Evolutionary conservation across 2,329 filamentous ascomycete species (phyloP), one percentile per base, ranked within the genome.

Genomic region (Diplodia seriata): DNA sequence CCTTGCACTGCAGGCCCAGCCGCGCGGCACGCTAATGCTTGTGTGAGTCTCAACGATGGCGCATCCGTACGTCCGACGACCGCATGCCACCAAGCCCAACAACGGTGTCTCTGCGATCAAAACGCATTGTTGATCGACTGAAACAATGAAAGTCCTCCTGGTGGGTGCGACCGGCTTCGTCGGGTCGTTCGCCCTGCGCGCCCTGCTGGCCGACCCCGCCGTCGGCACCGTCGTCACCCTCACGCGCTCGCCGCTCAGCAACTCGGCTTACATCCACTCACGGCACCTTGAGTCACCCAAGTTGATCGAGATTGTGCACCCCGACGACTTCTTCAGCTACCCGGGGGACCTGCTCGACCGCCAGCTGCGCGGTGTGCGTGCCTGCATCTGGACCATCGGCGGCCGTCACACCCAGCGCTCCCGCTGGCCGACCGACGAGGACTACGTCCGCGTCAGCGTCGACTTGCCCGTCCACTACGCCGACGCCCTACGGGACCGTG

Each of bases 91-190:
- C 9, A 20, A 11, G 6, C 43, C 43, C 43, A 47, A 47, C 43
- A 20, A 20, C 43, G 18, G 43, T 38, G 3, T 38, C 36, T 36
- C 33, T 11, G 36, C 36, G 36, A 38, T 38, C 8, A 47, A n/a
- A 20, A 20, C 18, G 7, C 18, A 20, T 47, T 14, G n/a, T 47
- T n/a, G n/a, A 47, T 14, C 43, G 11, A 47, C n/a, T 4, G 9
- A 47, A 47, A n/a, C 15, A 55, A 62, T 62, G 57, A 54, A 66
- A 53, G 68, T 70, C 56, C 65, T 71, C 55, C 53, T 70, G 4
- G 67, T 61, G 18, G 70, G 70, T 47, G 69, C 69, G 38, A 71
- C 69, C 4, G 70, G 70, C 59, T 70, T 66, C 61, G 68, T 70
- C 36, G 70, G 70, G 12, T 68, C 67, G 9, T 66, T 54, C 47